Percentiles rank a stretch among this genome's conserved stretches.
Conservation (phyloP, 257 asterid species). For the Gentiana straminea region DNA sequence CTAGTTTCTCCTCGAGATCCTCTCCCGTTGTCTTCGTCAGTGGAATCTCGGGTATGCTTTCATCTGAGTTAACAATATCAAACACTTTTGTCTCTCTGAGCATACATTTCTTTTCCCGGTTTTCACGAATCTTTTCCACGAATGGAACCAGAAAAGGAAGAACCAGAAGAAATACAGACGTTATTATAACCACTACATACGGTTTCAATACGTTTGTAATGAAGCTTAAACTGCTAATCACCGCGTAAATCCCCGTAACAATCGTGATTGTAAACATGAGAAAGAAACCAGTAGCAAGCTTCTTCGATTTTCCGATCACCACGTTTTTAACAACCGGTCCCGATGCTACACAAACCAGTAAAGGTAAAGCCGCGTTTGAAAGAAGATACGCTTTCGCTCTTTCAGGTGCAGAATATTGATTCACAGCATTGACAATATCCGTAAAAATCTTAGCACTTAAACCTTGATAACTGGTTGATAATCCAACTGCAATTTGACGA, state of each 20-base stretch:
- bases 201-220: slow-evolving; percentile 11
- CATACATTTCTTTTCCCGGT: slow-evolving; percentile 9
- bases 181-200: slow-evolving; percentile 16
- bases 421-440: slow-evolving; percentile 21
- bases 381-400: slow-evolving; percentile 20
- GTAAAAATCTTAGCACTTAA: slow-evolving; percentile 48
- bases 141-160: slow-evolving; percentile 34
- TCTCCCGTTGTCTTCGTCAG: background rate
- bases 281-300: slow-evolving; percentile 43
- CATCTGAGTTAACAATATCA: slow-evolving; percentile 37
- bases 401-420: slow-evolving; percentile 6
- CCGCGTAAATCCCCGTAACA: slow-evolving; percentile 44
- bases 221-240: slow-evolving; percentile 35
- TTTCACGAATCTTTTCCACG: slow-evolving; percentile 36
- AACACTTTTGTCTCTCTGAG: slow-evolving; percentile 22
- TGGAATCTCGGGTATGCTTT: slow-evolving; percentile 16
- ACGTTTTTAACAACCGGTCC: no score
- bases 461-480: slow-evolving; percentile 12
- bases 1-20: slow-evolving; percentile 8
- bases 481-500: slow-evolving; percentile 49
- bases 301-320: slow-evolving; percentile 25
- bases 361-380: background rate
- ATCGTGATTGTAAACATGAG: slow-evolving; percentile 41
- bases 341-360: background rate
- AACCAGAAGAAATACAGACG: slow-evolving; percentile 21